Evolutionary conservation across 352 stramenopile species (phyloP), one percentile per base, ranked within the genome.

Genomic region (Globisporangium uncinulatum): DNA sequence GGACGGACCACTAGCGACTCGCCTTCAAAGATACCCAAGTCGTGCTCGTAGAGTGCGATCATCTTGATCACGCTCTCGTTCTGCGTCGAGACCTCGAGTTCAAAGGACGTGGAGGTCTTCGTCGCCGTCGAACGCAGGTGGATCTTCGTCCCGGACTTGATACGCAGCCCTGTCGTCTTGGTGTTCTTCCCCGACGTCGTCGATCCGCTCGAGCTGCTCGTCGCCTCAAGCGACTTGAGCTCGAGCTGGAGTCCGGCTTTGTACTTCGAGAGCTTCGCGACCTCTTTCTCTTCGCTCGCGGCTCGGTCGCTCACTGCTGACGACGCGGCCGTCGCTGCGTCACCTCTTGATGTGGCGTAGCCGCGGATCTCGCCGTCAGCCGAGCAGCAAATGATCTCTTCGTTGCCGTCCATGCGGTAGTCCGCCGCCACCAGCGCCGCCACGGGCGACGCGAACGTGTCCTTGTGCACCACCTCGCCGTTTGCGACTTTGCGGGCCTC

Each of bases 351-450:
- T 4, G 80, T 78, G 19, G 70, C 66, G 34, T 89, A 92, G 14
- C 84, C 84, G 19, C 77, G 76, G 20, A 92, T 86, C 61, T 97
- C 83, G 50, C 89, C 89, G 34, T 93, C 77, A 0, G 68, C 45
- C 8, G 79, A 75, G 63, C 83, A 95, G 56, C 87, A 96, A 44
- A 97, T 86, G n/a, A 97, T 73, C 70, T 97, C 80, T 14, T 94
- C 71, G 31, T 79, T 81, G 50, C 89, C 91, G 62, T 95, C 79
- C 76, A 94, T 89, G 43, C 87, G 86, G 64, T 95, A 97, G 58
- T 97, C 91, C 5, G 76, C 82, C 5, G 71, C 78, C 19, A 97
- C 66, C 21, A 96, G 70, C 7, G 73, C 72, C 1, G 87, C 79
- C 8, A 94, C 63, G 13, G 84, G 64, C 2, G 83, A 71, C 4